Conservation (phyloP, 83 land plant species). For the Picea abies region DNA sequence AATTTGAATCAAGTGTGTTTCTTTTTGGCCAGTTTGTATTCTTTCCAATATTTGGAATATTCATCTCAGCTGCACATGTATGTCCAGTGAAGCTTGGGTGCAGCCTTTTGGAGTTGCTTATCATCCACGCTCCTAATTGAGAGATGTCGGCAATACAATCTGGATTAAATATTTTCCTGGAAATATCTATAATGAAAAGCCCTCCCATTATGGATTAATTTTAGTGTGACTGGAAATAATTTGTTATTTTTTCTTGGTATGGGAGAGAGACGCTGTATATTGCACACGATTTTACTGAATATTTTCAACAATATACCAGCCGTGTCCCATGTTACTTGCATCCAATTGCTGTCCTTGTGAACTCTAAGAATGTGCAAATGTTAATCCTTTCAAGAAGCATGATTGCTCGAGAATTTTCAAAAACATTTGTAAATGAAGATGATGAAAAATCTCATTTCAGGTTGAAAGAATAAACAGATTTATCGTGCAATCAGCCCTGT, state of each 20-base stretch:
- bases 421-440: background rate
- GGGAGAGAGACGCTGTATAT: background rate
- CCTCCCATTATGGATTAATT: background rate
- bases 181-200: slow-evolving; percentile 10
- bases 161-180: background rate
- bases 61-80: background rate
- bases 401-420: background rate
- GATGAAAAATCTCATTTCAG: background rate
- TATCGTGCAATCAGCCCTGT: background rate
- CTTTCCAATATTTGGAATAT: background rate
- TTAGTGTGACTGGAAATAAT: background rate
- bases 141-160: background rate
- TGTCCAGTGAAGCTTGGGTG: background rate
- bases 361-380: background rate
- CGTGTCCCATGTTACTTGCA: background rate
- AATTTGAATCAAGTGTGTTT: background rate
- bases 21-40: background rate
- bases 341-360: background rate
- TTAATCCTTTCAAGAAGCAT: slow-evolving; percentile 1
- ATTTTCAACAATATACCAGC: background rate
- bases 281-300: background rate
- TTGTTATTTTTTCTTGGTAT: background rate
- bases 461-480: background rate
- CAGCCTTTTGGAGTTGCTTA: background rate
- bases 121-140: background rate